Conservation (phyloP, 306 rosid genomes). For the Begonia masoniana region DNA sequence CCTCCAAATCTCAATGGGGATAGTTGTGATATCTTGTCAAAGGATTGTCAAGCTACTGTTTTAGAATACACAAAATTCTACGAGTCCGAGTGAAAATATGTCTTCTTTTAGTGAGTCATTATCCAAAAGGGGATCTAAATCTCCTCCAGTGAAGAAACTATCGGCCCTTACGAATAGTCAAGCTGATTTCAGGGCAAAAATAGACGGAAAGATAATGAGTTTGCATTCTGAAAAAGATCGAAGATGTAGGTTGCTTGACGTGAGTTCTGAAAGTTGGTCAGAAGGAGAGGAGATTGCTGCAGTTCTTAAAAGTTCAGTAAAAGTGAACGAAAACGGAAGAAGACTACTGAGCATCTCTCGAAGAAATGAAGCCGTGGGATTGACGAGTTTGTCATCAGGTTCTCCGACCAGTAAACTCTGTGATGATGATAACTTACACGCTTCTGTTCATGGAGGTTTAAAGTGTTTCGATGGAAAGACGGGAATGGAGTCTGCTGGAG, state of each 20-base stretch:
- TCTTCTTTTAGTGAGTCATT: slow-evolving; percentile 8
- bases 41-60: slow-evolving; percentile 8
- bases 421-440: slow-evolving; percentile 9
- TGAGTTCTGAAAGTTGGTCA: slow-evolving; percentile 16
- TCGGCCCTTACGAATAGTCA: slow-evolving; percentile 15
- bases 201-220: slow-evolving; percentile 12
- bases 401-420: slow-evolving; percentile 1
- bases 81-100: slow-evolving; percentile 8
- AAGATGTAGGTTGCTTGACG: slow-evolving; percentile 20
- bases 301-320: slow-evolving; percentile 2
- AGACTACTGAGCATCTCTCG: no score
- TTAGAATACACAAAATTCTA: slow-evolving; percentile 16
- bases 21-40: neutral
- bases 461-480: neutral
- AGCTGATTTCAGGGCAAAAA: slow-evolving; percentile 7
- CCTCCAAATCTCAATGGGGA: slow-evolving; percentile 8
- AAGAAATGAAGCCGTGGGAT: slow-evolving; percentile 6
- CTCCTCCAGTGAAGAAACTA: slow-evolving; percentile 3
- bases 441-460: slow-evolving; percentile 5
- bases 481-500: slow-evolving; percentile 7
- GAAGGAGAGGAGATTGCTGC: slow-evolving; percentile 15
- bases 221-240: slow-evolving; percentile 13
- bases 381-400: slow-evolving; percentile 17
- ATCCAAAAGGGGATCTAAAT: slow-evolving; percentile 13
- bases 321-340: no score